Percentiles rank a stretch among this genome's conserved stretches.
Conservation (phyloP, 768 basidiomycete genomes). For the Postia placenta region DNA sequence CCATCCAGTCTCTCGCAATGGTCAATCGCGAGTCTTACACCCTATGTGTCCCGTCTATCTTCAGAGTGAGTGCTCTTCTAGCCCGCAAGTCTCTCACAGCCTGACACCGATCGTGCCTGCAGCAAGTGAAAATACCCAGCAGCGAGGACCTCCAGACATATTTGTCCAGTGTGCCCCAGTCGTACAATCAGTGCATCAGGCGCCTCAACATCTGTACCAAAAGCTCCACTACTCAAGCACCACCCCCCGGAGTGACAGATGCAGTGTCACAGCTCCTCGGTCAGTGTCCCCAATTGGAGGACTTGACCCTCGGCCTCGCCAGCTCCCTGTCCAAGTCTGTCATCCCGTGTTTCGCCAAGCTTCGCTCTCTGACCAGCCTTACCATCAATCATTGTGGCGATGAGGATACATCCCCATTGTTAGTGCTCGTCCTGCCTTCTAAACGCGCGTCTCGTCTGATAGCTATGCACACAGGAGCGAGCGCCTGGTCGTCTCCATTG, state of each 20-base stretch:
- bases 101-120: slow-evolving; percentile 1
- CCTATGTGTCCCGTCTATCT: slow-evolving; percentile 51
- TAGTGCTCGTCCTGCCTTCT: too few species aligned
- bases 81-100: neutral
- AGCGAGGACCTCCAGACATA: slow-evolving; percentile 45
- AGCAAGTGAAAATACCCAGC: slow-evolving; percentile 46
- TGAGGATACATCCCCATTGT: slow-evolving; percentile 33
- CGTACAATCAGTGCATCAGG: slow-evolving; percentile 44
- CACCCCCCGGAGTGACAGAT: slow-evolving; percentile 33
- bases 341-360: slow-evolving; percentile 40
- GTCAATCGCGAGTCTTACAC: slow-evolving; percentile 46
- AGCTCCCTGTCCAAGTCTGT: slow-evolving; percentile 44
- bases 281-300: slow-evolving; percentile 40
- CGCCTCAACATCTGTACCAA: slow-evolving; percentile 42
- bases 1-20: slow-evolving; percentile 41
- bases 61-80: slow-evolving; percentile 39
- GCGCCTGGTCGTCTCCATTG: slow-evolving; percentile 63
- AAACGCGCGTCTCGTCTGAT: slow-evolving; percentile 6
- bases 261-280: slow-evolving; percentile 44
- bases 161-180: slow-evolving; percentile 47
- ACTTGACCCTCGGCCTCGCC: slow-evolving; percentile 41
- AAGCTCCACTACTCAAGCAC: slow-evolving; percentile 21
- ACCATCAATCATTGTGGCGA: slow-evolving; percentile 40
- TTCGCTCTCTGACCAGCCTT: slow-evolving; percentile 38
- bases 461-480: slow-evolving; percentile 57